Percentiles rank a stretch among this genome's conserved stretches.
These are phyloP conservation scores for Termitomyces sp. DNA, from an alignment of 768 basidiomycete species.

Conservation along the genomic window DNA sequence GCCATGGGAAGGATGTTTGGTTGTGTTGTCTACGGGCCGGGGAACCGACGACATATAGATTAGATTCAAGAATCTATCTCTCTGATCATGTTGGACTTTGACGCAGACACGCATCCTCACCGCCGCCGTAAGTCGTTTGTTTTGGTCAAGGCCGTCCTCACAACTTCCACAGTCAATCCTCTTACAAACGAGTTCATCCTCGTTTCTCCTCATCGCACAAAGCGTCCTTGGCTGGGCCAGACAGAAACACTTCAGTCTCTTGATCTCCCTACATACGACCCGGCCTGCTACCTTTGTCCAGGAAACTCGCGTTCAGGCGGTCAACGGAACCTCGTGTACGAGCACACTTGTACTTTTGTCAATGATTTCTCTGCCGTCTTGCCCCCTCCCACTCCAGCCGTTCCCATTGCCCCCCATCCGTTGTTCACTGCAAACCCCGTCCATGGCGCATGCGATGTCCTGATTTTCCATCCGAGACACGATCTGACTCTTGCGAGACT, in stretches of 20 bases:
- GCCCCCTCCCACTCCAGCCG: constrained; percentile 49
- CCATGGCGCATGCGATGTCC: constrained; percentile 80
- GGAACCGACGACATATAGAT: neutral
- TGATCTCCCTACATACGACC: constrained; percentile 59
- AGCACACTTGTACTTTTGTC: constrained; percentile 62
- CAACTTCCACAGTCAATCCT: constrained; percentile 58
- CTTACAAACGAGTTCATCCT: constrained; percentile 72
- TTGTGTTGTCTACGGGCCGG: neutral
- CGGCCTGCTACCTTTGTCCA: constrained; percentile 82
- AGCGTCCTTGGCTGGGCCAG: constrained; percentile 90
- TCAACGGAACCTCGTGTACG: constrained; percentile 58
- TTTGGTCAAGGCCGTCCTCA: neutral
- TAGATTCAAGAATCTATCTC: neutral
- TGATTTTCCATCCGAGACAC: constrained; percentile 83
- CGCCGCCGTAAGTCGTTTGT: constrained; percentile 49
- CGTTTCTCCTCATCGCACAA: constrained; percentile 85
- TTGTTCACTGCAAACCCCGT: constrained; percentile 62
- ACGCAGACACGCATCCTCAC: constrained; percentile 61
- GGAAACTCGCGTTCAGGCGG: constrained; percentile 77
- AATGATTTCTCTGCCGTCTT: constrained; percentile 85
- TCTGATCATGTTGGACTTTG: constrained; percentile 31
- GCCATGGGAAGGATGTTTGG: constrained; percentile 54
- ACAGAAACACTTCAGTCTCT: constrained; percentile 56
- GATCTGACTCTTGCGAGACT: constrained; percentile 79
- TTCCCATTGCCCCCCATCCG: constrained; percentile 51